phyloP scores from a whole-genome alignment of 2,329 filamentous ascomycete genomes.

The Aspergillus felis region DNA sequence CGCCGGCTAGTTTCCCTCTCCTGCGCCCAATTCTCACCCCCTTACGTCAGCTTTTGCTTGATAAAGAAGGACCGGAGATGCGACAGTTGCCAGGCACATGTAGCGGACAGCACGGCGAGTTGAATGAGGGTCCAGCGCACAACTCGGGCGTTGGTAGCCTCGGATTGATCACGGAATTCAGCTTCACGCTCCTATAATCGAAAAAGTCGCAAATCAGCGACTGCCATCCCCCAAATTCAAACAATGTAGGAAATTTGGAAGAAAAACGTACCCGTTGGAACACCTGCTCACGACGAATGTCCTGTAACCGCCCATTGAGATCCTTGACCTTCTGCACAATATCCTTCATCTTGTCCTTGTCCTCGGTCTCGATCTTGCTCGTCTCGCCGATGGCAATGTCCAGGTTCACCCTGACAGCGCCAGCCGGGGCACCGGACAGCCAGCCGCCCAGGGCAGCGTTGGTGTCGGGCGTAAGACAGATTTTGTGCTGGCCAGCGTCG shows the following conservation, averaged over 20 bases:
- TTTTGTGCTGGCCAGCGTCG: constrained; percentile 89
- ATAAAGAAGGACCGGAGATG: constrained; percentile 98
- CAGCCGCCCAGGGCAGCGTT: constrained; percentile 65
- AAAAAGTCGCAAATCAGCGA: neutral
- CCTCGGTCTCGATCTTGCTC: constrained; percentile 85
- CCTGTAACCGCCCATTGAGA: constrained; percentile 78
- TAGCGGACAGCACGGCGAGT: constrained; percentile 74
- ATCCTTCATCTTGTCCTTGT: constrained; percentile 89
- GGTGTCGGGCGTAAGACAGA: constrained; percentile 88
- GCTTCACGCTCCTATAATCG: constrained; percentile 78
- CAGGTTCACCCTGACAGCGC: constrained; percentile 76
- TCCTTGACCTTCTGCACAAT: constrained; percentile 85
- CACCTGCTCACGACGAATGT: constrained; percentile 90
- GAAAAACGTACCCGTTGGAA: constrained; percentile 75
- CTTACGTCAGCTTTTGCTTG: constrained; percentile 97
- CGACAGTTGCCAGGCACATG: constrained; percentile 95
- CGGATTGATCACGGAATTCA: constrained; percentile 96
- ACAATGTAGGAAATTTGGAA: neutral
- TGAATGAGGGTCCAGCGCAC: constrained; percentile 93
- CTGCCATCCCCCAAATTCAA: neutral
- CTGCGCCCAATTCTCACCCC: neutral
- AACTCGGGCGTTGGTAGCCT: constrained; percentile 85
- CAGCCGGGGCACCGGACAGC: constrained; percentile 65
- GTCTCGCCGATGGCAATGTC: constrained; percentile 95
- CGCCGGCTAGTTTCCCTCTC: neutral